phyloP scores from a whole-genome alignment of 805 yeast genomes.

The Sungouiozyma ichnusensis region DNA sequence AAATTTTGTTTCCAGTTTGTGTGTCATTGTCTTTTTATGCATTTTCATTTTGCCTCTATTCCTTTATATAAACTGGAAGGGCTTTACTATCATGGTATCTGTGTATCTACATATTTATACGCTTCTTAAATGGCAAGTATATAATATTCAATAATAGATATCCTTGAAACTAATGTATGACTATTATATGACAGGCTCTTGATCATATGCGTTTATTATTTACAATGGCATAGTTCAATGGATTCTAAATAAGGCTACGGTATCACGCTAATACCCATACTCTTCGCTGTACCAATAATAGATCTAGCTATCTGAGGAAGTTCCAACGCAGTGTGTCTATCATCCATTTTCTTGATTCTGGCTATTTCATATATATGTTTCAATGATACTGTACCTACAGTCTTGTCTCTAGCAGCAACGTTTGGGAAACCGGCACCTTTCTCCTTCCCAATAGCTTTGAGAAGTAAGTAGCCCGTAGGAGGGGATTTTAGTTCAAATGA shows the following conservation, averaged over 20 bases:
- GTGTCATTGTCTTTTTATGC: neutral
- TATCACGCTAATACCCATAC: constrained; percentile 77
- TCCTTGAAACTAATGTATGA: neutral
- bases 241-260: constrained; percentile 30
- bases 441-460: constrained; percentile 58
- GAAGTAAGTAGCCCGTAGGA: constrained; percentile 75
- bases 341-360: constrained; percentile 81
- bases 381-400: constrained; percentile 58
- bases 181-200: too few species aligned
- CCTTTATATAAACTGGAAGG: neutral
- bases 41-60: neutral
- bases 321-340: constrained; percentile 58
- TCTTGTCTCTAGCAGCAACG: constrained; percentile 14
- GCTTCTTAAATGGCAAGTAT: too few species aligned
- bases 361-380: constrained; percentile 95
- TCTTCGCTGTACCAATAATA: constrained; percentile 78
- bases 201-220: neutral
- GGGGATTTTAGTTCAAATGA: constrained; percentile 83
- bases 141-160: neutral
- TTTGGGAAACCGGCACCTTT: constrained; percentile 66
- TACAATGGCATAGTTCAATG: neutral
- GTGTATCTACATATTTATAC: neutral
- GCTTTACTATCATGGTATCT: neutral
- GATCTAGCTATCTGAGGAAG: constrained; percentile 72
- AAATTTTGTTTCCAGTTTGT: too few species aligned